Conservation (phyloP, 2,329 filamentous ascomycete species). For the Scopulariopsis brevicaulis region DNA sequence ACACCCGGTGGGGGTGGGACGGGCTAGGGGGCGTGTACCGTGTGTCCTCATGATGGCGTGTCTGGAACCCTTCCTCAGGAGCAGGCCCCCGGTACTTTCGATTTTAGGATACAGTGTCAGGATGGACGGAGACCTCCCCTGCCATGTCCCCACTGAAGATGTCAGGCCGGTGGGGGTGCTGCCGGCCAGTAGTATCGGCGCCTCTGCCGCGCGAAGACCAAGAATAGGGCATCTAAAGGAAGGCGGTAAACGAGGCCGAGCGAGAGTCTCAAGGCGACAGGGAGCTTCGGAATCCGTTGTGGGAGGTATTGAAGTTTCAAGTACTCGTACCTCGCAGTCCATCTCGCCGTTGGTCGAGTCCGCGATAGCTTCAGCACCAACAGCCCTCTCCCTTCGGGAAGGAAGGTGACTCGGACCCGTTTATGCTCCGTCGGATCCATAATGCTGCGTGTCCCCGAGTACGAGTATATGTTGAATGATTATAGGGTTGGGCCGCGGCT, state of each 20-base stretch:
- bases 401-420: background rate
- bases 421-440: background rate
- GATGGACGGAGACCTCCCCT: background rate
- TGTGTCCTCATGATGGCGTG: background rate
- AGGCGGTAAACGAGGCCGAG: background rate
- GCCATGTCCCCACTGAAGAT: background rate
- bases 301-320: background rate
- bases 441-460: background rate
- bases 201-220: background rate
- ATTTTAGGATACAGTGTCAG: background rate
- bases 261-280: background rate
- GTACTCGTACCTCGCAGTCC: background rate
- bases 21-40: background rate
- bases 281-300: background rate
- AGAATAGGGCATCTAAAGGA: background rate
- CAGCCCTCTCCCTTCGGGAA: background rate
- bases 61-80: background rate
- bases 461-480: background rate
- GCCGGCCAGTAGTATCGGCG: background rate
- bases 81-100: background rate
- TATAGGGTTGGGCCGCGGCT: background rate
- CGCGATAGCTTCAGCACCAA: background rate
- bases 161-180: background rate
- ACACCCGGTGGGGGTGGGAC: background rate
- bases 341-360: background rate